phyloP scores from a whole-genome alignment of 257 asterid species.

The Solanum dulcamara region DNA sequence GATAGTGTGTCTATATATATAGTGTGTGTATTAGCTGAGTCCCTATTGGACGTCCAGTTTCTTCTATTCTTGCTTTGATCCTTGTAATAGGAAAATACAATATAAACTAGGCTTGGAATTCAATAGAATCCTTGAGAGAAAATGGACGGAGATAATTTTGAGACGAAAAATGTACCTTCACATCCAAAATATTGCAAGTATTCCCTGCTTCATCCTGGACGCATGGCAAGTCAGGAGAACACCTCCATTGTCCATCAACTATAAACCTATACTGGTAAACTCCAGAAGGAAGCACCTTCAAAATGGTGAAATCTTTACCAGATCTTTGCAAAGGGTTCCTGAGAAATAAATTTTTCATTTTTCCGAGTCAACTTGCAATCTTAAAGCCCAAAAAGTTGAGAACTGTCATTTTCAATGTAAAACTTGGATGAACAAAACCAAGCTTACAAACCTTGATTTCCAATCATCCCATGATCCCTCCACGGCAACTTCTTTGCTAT shows the following conservation, averaged over 20 bases:
- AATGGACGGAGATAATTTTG: not conserved
- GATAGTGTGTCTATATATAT: not conserved
- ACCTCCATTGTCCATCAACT: slow-evolving; percentile 89
- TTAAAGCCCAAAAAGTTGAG: not conserved
- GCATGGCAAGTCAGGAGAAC: slow-evolving; percentile 74
- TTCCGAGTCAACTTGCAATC: slow-evolving; percentile 9
- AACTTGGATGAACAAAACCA: not conserved
- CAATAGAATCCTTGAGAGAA: not conserved
- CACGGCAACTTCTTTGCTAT: slow-evolving; percentile 74
- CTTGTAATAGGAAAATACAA: not conserved
- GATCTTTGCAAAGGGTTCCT: slow-evolving; percentile 87
- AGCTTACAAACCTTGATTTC: slow-evolving; percentile 56
- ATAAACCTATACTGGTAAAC: slow-evolving; percentile 83
- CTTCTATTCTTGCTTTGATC: not conserved
- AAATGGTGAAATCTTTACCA: slow-evolving; percentile 94
- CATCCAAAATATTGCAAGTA: slow-evolving; percentile 71
- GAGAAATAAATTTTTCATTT: slow-evolving; percentile 4
- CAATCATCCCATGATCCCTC: slow-evolving; percentile 99
- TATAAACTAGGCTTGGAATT: not conserved
- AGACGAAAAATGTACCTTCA: slow-evolving; percentile 45
- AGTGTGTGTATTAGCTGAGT: not conserved
- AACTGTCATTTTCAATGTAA: not conserved
- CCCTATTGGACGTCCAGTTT: not conserved
- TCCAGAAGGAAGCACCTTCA: slow-evolving; percentile 95
- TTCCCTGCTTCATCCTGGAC: slow-evolving; percentile 79